Evolutionary conservation across 2,329 filamentous ascomycete species (phyloP).

Genomic region (Botrytis byssoidea): DNA sequence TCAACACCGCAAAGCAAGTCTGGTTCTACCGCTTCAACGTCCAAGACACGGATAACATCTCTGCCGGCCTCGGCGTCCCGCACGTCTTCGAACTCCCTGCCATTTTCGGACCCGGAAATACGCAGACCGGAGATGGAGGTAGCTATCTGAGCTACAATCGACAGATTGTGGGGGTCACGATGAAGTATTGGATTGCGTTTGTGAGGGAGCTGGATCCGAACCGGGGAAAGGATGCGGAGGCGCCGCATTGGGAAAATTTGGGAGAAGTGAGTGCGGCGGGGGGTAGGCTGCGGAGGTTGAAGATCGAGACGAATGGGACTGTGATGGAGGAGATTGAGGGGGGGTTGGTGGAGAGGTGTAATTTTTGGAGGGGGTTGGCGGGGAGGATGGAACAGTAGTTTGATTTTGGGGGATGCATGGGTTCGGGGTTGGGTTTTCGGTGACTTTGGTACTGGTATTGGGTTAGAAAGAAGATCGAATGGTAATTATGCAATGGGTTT

Average conservation of each 20-base stretch:
- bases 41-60: slow-evolving; percentile 41
- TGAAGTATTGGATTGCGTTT: slow-evolving; percentile 48
- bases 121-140: slow-evolving; percentile 36
- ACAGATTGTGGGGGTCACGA: slow-evolving; percentile 39
- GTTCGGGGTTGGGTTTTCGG: not conserved
- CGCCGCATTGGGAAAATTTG: slow-evolving; percentile 37
- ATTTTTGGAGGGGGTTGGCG: not conserved
- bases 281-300: slow-evolving; percentile 25
- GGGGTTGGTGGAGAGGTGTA: not conserved
- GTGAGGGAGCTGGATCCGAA: slow-evolving; percentile 43
- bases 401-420: not conserved
- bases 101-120: slow-evolving; percentile 42
- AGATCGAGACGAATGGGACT: slow-evolving; percentile 31
- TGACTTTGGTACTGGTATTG: not conserved
- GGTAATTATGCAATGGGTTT: not conserved
- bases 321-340: not conserved
- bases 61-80: slow-evolving; percentile 40
- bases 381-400: slow-evolving; percentile 5
- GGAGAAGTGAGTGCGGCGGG: slow-evolving; percentile 23
- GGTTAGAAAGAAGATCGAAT: not conserved
- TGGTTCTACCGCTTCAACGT: slow-evolving; percentile 53
- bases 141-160: slow-evolving; percentile 39
- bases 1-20: slow-evolving; percentile 39
- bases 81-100: slow-evolving; percentile 42
- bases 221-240: slow-evolving; percentile 34